Evolutionary conservation across 1,284 basidiomycete species (phyloP), one percentile per base, ranked within the genome.

Genomic region (Austropuccinia psidii): DNA sequence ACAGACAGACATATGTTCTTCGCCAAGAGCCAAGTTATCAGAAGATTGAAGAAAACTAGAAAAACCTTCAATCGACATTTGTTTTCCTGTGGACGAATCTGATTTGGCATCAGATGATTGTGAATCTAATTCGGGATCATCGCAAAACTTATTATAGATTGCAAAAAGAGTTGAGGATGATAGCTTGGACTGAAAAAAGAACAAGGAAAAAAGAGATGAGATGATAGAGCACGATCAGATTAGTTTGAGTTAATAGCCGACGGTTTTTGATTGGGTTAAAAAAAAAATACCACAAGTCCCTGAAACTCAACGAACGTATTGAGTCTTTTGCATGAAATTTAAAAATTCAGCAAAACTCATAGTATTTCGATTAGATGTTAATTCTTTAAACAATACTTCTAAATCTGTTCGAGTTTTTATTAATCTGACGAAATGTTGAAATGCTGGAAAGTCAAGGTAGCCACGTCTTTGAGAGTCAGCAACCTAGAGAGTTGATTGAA

Each of bases 391-490:
- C 66, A 83, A 79, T 1, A 82, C 78, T 65, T 90, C 87, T 1
- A 98, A 82, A 76, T 98, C 95, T 0, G 88, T 87, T 24, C 94
- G 85, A 1, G 86, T 84, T 79, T 95, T 95, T 67, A 96, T 84
- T 7, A 89, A 83, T 79, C 89, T 90, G 76, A 97, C 90, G 76
- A 98, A 93, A 17, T 83, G 83, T 76, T 89, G 89, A 79, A 98
- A 98, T 75, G 90, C 88, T 1, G 85, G 79, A 79, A 94, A 93
- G 80, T 93, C 88, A 47, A 98, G 86, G 75, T 84, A 89, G 3
- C 86, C 86, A 1, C 84, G 84, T n/a, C 85, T 82, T 50, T 86
- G 83, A 4, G 80, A 80, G 79, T 94, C 91, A 0, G 90, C 89
- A 82, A 70, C 87, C 84, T 87, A 35, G 1, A 31, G 1, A n/a